Conservation (phyloP, 176 grass and related monocot genomes). For the Triticum urartu region DNA sequence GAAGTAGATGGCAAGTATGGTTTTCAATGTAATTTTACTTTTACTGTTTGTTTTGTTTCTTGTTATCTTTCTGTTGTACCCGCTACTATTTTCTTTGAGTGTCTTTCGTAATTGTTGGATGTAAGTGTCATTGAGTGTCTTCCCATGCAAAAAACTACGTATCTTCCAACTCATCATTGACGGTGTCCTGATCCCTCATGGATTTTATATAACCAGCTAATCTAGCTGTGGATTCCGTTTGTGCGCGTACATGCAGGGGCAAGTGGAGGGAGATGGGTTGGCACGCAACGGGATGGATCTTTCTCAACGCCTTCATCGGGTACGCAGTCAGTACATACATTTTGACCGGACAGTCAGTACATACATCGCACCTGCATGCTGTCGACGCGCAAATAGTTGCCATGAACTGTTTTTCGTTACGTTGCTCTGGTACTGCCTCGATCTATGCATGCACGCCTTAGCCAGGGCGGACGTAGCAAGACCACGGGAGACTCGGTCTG, state of each 20-base stretch:
- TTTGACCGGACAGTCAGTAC: background rate
- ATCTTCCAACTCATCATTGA: no score
- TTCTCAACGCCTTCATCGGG: slow-evolving; percentile 62
- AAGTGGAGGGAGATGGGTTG: slow-evolving; percentile 48
- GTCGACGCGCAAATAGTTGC: background rate
- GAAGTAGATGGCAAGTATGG: no score
- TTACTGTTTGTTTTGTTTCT: no score
- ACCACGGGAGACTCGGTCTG: background rate
- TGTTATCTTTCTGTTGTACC: no score
- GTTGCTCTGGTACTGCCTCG: background rate
- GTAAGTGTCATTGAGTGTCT: no score
- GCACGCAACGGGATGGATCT: slow-evolving; percentile 50
- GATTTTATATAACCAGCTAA: background rate
- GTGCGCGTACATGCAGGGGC: background rate
- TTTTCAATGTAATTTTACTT: no score
- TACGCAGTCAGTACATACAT: background rate
- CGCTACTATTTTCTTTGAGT: no score
- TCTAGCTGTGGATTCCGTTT: background rate
- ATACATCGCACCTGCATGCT: no score
- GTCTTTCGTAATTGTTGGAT: no score
- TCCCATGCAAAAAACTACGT: no score
- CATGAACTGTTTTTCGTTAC: background rate
- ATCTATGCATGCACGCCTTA: background rate
- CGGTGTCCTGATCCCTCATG: background rate
- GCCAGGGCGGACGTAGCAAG: background rate